Base-by-base conservation (phyloP, 805 yeast genomes). In the Ogataea pilisensis region DNA sequence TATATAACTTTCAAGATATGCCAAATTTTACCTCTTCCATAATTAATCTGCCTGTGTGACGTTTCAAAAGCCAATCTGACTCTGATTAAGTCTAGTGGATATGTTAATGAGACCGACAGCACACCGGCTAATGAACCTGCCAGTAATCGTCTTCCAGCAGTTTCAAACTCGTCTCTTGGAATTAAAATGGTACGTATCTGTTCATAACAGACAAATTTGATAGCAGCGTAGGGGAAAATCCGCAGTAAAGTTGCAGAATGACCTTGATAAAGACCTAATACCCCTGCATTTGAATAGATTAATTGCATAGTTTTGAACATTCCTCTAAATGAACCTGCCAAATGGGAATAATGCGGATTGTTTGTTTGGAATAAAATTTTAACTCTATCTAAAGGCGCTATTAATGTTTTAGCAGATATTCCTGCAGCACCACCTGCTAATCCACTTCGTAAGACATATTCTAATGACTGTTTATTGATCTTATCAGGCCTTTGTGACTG, bases 371-470 rank as follows among this genome's bases (percentile, higher is more conserved):
- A 93, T 35, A 93, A 68, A 56, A 93, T 93, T 66, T 93, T 93
- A 50, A 93, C 91, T 53, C 99, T 73, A 63, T 93, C 99, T 43
- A 93, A 64, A 1, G 99, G 99, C 1, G 99, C 99, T 33, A 93
- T 86, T 41, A 90, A 69, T 0, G 98, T 88, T 57, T 93, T 93
- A 3, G 96, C 98, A n/a, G 93, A 87, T 39, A 89, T 80, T 1
- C 99, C 99, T 0, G 98, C 96, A 3, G 86, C 53, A 2, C 99
- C 99, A 16, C 99, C 99, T 0, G 99, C 95, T 1, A 89, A 49
- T 0, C 96, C 99, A 17, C 95, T 82, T 46, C 88, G 73, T 28
- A 87, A 44, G 14, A 93, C 80, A 62, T 91, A 93, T 44, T 85
- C 91, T 22, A 82, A 48, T 4, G 88, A 80, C 38, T 76, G 83